Percentiles rank a stretch among this genome's conserved stretches.
phyloP scores from a whole-genome alignment of 75 land plant species.

The Sequoiadendron giganteum region DNA sequence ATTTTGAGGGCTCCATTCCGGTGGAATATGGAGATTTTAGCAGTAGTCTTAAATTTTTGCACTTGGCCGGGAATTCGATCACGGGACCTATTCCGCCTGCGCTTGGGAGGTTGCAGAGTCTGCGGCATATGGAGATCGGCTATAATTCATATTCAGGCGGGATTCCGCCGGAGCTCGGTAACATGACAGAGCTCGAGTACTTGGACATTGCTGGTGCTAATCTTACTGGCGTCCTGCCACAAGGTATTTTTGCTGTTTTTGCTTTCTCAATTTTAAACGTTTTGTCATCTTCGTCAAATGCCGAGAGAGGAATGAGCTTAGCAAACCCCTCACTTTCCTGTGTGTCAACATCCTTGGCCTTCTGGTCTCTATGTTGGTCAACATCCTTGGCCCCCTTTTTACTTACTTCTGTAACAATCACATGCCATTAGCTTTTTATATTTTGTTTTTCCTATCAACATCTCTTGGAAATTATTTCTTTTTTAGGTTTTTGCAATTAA shows the following conservation, averaged over 20 bases:
- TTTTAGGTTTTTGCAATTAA: no score
- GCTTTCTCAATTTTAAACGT: not conserved
- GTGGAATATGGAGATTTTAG: slow-evolving; percentile 46
- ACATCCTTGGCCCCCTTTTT: not conserved
- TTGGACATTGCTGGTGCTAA: slow-evolving; percentile 61
- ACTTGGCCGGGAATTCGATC: slow-evolving; percentile 53
- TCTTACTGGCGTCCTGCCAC: slow-evolving; percentile 53
- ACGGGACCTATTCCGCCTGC: slow-evolving; percentile 39
- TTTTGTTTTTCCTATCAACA: no score
- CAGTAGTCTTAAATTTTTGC: slow-evolving; percentile 47
- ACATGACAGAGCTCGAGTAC: slow-evolving; percentile 56
- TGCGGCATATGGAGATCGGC: slow-evolving; percentile 69
- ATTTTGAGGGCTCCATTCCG: slow-evolving; percentile 75
- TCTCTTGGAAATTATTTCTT: no score
- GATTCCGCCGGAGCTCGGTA: slow-evolving; percentile 60
- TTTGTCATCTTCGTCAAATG: not conserved
- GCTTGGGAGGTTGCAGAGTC: slow-evolving; percentile 41
- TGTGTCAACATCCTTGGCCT: no score
- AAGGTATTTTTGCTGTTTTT: not conserved
- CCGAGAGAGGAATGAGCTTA: no score
- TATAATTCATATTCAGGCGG: slow-evolving; percentile 53
- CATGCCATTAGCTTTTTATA: no score
- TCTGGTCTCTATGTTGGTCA: not conserved
- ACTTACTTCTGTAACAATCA: no score
- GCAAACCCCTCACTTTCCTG: no score